Evolutionary conservation across 1,284 basidiomycete species (phyloP).

Genomic region (Cutaneotrichosporon sp.): DNA sequence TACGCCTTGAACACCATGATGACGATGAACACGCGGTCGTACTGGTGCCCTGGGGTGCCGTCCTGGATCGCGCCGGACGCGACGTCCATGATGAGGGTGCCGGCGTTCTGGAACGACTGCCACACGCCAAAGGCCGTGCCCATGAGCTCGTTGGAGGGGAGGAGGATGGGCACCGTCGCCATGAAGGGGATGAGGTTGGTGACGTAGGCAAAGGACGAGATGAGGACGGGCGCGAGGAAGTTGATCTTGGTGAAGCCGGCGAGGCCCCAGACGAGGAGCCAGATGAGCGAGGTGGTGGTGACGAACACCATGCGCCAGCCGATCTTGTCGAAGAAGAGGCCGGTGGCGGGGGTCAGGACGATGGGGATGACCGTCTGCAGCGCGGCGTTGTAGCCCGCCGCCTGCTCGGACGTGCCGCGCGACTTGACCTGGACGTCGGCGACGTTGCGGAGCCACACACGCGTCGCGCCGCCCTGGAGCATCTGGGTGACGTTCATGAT

Average conservation of each 20-base stretch:
- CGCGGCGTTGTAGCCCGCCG: constrained; percentile 55
- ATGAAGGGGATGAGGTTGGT: constrained; percentile 53
- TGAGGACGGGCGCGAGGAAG: constrained; percentile 50
- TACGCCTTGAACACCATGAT: constrained; percentile 50
- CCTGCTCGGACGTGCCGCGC: constrained; percentile 47
- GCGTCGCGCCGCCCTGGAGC: constrained; percentile 51
- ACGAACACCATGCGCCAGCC: constrained; percentile 41
- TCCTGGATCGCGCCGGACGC: constrained; percentile 54
- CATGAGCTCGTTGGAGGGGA: constrained; percentile 49
- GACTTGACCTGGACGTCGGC: constrained; percentile 54
- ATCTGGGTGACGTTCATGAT: constrained; percentile 34
- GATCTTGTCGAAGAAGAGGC: constrained; percentile 46
- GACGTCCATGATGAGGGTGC: constrained; percentile 48
- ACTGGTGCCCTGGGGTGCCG: constrained; percentile 43
- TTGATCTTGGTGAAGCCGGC: constrained; percentile 53
- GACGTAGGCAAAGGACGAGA: constrained; percentile 50
- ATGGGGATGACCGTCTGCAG: constrained; percentile 55
- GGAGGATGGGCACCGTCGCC: constrained; percentile 53
- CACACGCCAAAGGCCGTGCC: constrained; percentile 56
- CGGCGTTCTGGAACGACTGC: constrained; percentile 44
- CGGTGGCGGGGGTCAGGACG: constrained; percentile 52
- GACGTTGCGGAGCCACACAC: constrained; percentile 52
- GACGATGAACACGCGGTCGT: constrained; percentile 46
- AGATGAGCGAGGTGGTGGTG: constrained; percentile 32
- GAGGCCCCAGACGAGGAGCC: constrained; percentile 52